Evolutionary conservation across 495 filamentous ascomycete genomes (phyloP).

Genomic region (Rostrohypoxylon terebratum): DNA sequence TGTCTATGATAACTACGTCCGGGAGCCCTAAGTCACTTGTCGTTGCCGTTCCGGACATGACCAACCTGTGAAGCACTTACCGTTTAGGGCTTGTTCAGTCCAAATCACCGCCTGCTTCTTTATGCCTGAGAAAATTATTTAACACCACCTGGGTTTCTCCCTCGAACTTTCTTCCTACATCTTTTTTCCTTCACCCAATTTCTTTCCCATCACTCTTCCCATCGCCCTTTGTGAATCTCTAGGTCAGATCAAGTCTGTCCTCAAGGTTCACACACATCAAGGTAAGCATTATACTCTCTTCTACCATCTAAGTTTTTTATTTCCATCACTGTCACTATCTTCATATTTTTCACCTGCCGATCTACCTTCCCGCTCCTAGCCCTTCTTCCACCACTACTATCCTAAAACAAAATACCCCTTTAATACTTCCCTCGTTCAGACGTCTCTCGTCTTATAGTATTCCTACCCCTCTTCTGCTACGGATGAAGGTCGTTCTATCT

Average conservation of each 20-base stretch:
- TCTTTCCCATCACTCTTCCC: neutral
- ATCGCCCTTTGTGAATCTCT: neutral
- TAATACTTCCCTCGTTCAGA: neutral
- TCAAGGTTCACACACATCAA: neutral
- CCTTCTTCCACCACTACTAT: neutral
- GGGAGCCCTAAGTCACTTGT: neutral
- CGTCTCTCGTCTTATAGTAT: neutral
- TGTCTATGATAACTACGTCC: too few species aligned
- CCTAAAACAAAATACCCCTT: neutral
- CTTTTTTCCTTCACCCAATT: constrained; percentile 30
- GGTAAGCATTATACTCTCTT: constrained; percentile 22
- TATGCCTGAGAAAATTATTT: neutral
- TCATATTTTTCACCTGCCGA: neutral
- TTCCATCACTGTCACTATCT: constrained; percentile 3
- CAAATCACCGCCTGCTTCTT: neutral
- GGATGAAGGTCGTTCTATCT: too few species aligned
- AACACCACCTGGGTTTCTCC: neutral
- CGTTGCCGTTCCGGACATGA: neutral
- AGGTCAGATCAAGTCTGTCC: neutral
- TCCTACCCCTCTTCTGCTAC: neutral
- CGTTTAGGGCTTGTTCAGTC: neutral
- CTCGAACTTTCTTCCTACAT: neutral
- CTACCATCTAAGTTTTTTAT: constrained; percentile 32
- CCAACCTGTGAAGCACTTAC: neutral
- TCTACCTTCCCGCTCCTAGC: neutral